Evolutionary conservation across 768 basidiomycete genomes (phyloP).

Genomic region (Myochromella boudieri): DNA sequence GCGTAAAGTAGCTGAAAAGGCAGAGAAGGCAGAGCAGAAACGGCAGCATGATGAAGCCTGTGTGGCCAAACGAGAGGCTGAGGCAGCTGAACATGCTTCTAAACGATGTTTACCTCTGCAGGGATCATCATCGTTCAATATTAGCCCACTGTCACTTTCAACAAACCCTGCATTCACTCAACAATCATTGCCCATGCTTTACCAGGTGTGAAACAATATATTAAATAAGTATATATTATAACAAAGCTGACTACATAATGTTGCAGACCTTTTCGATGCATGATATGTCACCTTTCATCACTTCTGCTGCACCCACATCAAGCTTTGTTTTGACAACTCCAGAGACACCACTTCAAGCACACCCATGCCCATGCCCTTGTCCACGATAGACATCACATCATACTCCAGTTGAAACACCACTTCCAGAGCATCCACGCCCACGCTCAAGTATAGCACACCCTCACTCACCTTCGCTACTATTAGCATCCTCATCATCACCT

Average conservation of each 20-base stretch:
- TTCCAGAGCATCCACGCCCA: not conserved
- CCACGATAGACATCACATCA: not conserved
- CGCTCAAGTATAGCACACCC: not conserved
- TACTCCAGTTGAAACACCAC: not conserved
- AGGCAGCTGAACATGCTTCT: not conserved
- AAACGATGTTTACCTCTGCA: not conserved
- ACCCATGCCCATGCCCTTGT: not conserved
- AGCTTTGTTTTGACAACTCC: not conserved
- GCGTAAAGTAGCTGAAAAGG: conserved; percentile 8
- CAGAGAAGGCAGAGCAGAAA: conserved; percentile 5
- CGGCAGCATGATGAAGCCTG: not conserved
- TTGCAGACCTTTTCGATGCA: not conserved
- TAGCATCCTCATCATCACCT: not conserved
- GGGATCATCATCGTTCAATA: not conserved
- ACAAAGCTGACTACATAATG: not conserved
- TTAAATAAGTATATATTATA: not conserved
- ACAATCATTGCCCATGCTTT: not conserved
- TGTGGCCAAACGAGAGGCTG: not conserved
- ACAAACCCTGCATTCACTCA: not conserved
- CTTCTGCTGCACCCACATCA: not conserved
- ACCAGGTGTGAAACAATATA: not conserved
- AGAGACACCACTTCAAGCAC: not conserved
- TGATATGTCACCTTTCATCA: not conserved
- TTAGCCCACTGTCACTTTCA: not conserved
- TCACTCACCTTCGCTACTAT: not conserved